Percentiles rank a stretch among this genome's conserved stretches.
Evolutionary conservation across 2,329 filamentous ascomycete species (phyloP).

Genomic region (Aspergillaceae sp.): DNA sequence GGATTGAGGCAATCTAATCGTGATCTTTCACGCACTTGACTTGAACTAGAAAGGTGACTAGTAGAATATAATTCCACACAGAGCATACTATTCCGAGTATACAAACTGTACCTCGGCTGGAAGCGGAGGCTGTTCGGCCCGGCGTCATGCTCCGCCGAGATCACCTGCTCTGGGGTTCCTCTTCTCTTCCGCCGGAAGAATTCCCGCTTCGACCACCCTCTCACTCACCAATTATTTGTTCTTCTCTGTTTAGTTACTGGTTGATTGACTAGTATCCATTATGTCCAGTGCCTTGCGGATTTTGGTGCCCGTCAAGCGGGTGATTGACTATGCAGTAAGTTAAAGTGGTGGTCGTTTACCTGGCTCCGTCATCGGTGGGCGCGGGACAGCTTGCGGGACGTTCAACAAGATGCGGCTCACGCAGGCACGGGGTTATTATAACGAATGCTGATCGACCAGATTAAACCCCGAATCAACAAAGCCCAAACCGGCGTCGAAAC

Average conservation of each 20-base stretch:
- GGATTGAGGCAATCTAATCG: no score
- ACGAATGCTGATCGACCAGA: conserved; percentile 32
- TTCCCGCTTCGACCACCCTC: no score
- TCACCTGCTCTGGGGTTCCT: conserved; percentile 14
- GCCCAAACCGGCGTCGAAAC: conserved; percentile 82
- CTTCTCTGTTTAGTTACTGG: neutral
- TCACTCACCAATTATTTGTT: neutral
- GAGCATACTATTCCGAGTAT: neutral
- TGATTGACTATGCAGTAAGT: conserved; percentile 77
- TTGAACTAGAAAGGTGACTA: no score
- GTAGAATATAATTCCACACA: no score
- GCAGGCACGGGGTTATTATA: neutral
- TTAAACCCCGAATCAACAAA: conserved; percentile 64
- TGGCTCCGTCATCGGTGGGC: conserved; percentile 10
- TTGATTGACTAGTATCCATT: conserved; percentile 9
- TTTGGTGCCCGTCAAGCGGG: conserved; percentile 72
- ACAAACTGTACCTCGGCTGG: conserved; percentile 21
- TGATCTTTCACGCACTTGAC: no score
- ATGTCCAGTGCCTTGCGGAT: conserved; percentile 54
- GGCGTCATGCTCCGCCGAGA: conserved; percentile 17
- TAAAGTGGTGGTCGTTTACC: conserved; percentile 3
- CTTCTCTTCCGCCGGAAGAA: conserved; percentile 1
- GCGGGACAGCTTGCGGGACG: conserved; percentile 3
- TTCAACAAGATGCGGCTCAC: no score
- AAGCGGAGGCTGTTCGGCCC: conserved; percentile 23